phyloP scores from a whole-genome alignment of 1,284 basidiomycete species.

The Ustilago xerochloae region DNA sequence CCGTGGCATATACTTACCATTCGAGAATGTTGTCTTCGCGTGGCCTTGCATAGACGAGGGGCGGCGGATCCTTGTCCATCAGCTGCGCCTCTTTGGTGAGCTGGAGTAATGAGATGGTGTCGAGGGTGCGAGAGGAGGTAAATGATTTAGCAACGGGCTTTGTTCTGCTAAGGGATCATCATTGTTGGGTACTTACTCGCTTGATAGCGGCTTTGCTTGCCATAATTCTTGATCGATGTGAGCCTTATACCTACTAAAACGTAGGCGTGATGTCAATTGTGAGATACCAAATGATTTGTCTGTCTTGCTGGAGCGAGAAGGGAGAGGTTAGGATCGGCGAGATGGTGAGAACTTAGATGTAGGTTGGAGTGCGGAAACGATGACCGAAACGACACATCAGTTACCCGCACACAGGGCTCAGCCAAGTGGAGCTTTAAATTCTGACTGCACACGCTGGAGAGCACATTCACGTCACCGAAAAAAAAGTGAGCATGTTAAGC shows the following conservation, averaged over 20 bases:
- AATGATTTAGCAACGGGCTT: not conserved
- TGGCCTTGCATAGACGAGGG: constrained; percentile 90
- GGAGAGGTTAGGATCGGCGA: not conserved
- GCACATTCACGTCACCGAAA: too few relatives aligned
- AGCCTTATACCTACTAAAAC: not conserved
- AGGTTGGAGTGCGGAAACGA: not conserved
- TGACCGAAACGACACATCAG: constrained; percentile 2
- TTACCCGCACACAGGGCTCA: not conserved
- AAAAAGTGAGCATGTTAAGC: too few relatives aligned
- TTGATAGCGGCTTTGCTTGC: constrained; percentile 50
- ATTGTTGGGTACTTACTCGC: constrained; percentile 19
- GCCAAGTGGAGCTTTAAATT: constrained; percentile 12
- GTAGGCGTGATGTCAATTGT: not conserved
- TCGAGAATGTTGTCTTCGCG: constrained; percentile 92
- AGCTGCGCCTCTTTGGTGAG: constrained; percentile 87
- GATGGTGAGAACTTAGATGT: not conserved
- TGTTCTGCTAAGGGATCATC: not conserved
- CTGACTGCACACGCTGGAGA: too few relatives aligned
- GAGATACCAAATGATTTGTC: not conserved
- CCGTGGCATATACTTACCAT: constrained; percentile 38
- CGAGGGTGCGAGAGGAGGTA: not conserved
- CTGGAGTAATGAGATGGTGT: constrained; percentile 69
- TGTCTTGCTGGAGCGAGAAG: not conserved
- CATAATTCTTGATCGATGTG: constrained; percentile 14
- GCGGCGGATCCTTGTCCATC: constrained; percentile 93